Percentiles rank a stretch among this genome's conserved stretches.
phyloP scores from a whole-genome alignment of 495 filamentous ascomycete species.

The Aspergillus asperescens region DNA sequence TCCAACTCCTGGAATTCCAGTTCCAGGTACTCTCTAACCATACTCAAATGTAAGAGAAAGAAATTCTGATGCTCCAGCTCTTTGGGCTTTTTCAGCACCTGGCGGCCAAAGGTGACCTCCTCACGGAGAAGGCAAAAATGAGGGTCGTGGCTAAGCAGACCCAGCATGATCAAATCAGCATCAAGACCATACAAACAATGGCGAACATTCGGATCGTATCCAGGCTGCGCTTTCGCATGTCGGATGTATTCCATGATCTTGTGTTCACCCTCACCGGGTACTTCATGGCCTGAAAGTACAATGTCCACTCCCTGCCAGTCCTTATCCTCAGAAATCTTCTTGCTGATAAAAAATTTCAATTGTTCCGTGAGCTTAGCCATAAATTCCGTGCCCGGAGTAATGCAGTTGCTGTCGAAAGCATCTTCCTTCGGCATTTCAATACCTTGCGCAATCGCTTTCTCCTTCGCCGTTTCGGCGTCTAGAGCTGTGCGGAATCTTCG shows the following conservation, averaged over 20 bases:
- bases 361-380: conserved; percentile 94
- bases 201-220: conserved; percentile 90
- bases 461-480: conserved; percentile 80
- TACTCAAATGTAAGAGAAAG: conserved; percentile 93
- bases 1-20: conserved; percentile 94
- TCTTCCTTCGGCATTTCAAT: conserved; percentile 91
- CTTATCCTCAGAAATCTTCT: conserved; percentile 93
- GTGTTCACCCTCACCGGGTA: conserved; percentile 98
- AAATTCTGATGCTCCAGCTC: conserved; percentile 99
- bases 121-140: conserved; percentile 97
- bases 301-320: conserved; percentile 97
- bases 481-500: conserved; percentile 92
- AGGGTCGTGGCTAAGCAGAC: conserved; percentile 92
- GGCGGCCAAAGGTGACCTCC: conserved; percentile 93
- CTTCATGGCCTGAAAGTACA: conserved; percentile 94
- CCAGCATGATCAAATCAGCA: conserved; percentile 98
- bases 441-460: conserved; percentile 85
- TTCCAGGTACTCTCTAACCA: conserved; percentile 95
- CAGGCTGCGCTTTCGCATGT: conserved; percentile 86
- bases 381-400: conserved; percentile 95
- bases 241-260: conserved; percentile 99
- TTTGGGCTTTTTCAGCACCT: conserved; percentile 79
- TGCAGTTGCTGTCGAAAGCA: conserved; percentile 98
- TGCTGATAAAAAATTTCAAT: conserved; percentile 97
- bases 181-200: conserved; percentile 98